Evolutionary conservation across 2,329 filamentous ascomycete genomes (phyloP), one percentile per base, ranked within the genome.

Genomic region (Rutstroemia sydowiana): DNA sequence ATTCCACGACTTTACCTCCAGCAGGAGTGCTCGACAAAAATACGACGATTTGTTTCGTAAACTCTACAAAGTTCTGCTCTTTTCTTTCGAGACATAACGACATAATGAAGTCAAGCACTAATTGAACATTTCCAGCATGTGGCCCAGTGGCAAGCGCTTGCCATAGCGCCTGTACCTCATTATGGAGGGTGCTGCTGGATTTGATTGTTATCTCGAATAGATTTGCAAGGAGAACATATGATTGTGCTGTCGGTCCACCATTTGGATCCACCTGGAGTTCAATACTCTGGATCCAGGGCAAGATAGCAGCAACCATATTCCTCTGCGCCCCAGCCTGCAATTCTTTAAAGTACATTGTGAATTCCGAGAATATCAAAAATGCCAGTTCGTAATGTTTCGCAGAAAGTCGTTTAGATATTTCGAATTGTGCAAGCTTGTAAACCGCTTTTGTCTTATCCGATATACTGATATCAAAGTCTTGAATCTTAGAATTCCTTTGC

Each of bases 401-500:
- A 1, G 91, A 87, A 36, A 98, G 77, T 18, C 91, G 79, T 63
- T 92, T 90, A 0, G 93, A 97, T 20, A 95, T 95, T 65, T 97
- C 92, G 59, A 96, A 97, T 65, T 98, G 93, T 0, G 95, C 93
- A 41, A 95, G 76, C 70, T 98, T 98, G 71, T 97, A 98, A 2
- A 98, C 92, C 0, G 92, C 91, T 59, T 95, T 95, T 0, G 95
- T 98, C 70, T 96, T 97, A 70, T 98, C 95, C 0, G 92, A 95
- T 53, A 98, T 93, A 66, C 91, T 96, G 62, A 98, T 97, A 63
- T 98, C 93, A 54, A 96, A 95, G 66, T 98, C 93, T 65, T 95
- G 89, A 6, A 98, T 82, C 65, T 95, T 95, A 1, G 92, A 95
- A 58, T 82, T 93, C 59, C 87, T 86, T 57, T 85, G 81, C 58